phyloP scores from a whole-genome alignment of 495 filamentous ascomycete genomes.

The Physcia stellaris region DNA sequence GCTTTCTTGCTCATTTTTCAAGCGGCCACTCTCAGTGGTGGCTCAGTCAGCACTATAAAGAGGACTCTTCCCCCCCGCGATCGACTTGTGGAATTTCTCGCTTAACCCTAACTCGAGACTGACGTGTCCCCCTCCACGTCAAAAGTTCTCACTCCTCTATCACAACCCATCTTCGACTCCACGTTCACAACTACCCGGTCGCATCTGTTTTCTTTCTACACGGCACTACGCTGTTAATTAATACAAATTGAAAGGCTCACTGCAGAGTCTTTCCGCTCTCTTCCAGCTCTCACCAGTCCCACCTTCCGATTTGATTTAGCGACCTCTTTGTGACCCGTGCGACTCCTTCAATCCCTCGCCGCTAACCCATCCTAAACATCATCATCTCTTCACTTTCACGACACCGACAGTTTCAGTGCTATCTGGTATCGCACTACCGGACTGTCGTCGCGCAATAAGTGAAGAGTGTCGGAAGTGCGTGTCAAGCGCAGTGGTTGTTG shows the following conservation, averaged over 20 bases:
- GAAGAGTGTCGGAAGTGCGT: conserved; percentile 3
- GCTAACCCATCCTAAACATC: too few relatives aligned
- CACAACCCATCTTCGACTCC: background rate
- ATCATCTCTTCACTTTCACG: too few relatives aligned
- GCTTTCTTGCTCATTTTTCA: too few relatives aligned
- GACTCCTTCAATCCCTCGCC: too few relatives aligned
- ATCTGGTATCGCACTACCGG: too few relatives aligned
- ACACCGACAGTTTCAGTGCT: too few relatives aligned
- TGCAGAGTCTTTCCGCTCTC: conserved; percentile 15
- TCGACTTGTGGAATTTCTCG: background rate
- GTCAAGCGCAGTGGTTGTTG: conserved; percentile 32
- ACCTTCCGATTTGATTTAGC: conserved; percentile 21
- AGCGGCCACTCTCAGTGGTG: too few relatives aligned
- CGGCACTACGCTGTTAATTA: conserved; percentile 7
- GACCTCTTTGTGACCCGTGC: too few relatives aligned
- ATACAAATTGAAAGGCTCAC: conserved; percentile 14
- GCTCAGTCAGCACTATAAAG: too few relatives aligned
- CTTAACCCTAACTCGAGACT: background rate
- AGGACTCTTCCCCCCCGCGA: background rate
- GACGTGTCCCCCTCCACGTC: background rate
- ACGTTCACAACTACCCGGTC: background rate
- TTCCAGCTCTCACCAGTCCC: conserved; percentile 9
- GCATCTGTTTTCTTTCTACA: background rate
- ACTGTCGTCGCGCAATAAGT: too few relatives aligned
- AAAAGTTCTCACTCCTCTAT: background rate